A percentile compares a stretch with the other conserved stretches of the same genome.
phyloP scores from a whole-genome alignment of 805 yeast species.

The Ogataea siamensis region DNA sequence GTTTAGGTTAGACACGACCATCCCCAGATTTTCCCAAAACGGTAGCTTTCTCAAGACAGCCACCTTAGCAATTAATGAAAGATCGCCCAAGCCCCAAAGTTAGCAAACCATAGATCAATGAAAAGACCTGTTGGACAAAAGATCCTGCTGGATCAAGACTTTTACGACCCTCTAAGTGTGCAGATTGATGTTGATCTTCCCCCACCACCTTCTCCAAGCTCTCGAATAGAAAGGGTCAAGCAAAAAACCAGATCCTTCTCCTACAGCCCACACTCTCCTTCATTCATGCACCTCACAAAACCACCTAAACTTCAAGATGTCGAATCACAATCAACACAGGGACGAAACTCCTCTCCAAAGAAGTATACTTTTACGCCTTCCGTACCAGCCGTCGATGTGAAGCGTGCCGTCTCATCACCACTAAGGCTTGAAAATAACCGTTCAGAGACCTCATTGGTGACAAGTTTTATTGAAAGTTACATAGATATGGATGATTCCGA shows the following conservation, averaged over 20 bases:
- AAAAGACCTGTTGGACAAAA: constrained; percentile 28
- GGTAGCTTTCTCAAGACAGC: constrained; percentile 21
- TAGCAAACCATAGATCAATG: constrained; percentile 11
- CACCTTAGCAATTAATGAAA: constrained; percentile 10
- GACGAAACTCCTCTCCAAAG: too few species aligned
- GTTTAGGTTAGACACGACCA: constrained; percentile 13
- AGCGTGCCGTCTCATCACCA: constrained; percentile 6
- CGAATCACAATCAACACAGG: neutral
- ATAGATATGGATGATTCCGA: constrained; percentile 7
- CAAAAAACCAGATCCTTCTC: constrained; percentile 4
- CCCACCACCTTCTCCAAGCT: constrained; percentile 5
- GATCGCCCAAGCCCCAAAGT: neutral
- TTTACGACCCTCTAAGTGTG: constrained; percentile 16
- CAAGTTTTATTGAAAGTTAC: constrained; percentile 18
- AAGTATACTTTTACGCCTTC: too few species aligned
- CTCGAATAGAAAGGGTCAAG: neutral
- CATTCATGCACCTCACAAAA: neutral
- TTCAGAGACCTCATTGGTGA: constrained; percentile 14
- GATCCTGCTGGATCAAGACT: constrained; percentile 24
- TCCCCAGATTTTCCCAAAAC: constrained; percentile 22
- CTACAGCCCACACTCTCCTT: neutral
- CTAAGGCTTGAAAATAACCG: constrained; percentile 2
- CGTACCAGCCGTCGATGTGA: too few species aligned
- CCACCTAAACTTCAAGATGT: neutral
- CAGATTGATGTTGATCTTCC: constrained; percentile 12